A percentile compares a stretch with the other conserved stretches of the same genome.
Evolutionary conservation across 768 basidiomycete genomes (phyloP).

Genomic region (Mycena kentingensis): DNA sequence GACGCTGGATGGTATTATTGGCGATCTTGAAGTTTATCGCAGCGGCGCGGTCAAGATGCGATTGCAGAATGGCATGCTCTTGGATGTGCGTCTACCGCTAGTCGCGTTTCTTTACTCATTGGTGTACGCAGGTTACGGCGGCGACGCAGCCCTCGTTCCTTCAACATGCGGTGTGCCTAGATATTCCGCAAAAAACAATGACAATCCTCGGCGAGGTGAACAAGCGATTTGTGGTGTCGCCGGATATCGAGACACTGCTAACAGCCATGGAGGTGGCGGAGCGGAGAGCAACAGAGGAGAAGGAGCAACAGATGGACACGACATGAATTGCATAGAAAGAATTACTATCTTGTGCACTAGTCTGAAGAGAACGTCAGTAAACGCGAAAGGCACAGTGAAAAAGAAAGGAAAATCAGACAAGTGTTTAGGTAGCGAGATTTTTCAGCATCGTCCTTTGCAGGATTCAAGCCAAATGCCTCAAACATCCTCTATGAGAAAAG

Average conservation of each 20-base stretch:
- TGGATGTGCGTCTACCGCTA: conserved; percentile 62
- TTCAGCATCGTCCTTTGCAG: too few species aligned
- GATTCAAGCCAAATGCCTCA: conserved; percentile 97
- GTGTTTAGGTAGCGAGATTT: conserved; percentile 81
- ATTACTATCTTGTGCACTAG: not conserved
- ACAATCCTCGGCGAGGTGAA: conserved; percentile 84
- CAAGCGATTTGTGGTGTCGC: conserved; percentile 82
- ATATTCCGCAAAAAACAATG: conserved; percentile 58
- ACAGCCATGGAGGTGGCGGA: conserved; percentile 62
- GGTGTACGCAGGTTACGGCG: conserved; percentile 83
- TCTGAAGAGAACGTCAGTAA: not conserved
- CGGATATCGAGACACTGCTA: conserved; percentile 77
- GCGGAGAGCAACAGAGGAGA: conserved; percentile 34
- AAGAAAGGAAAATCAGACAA: conserved; percentile 38
- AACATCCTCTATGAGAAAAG: conserved; percentile 59
- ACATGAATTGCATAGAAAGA: not conserved
- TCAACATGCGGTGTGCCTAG: conserved; percentile 81
- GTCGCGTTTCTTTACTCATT: conserved; percentile 8
- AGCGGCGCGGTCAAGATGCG: conserved; percentile 89
- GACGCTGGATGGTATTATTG: conserved; percentile 74
- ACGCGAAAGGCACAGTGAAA: not conserved
- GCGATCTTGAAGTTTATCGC: conserved; percentile 80
- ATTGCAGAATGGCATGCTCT: conserved; percentile 73
- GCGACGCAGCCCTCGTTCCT: conserved; percentile 87
- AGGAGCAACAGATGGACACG: conserved; percentile 57